Evolutionary conservation across 352 stramenopile species (phyloP), one percentile per base, ranked within the genome.

Genomic region (Phytophthora foliorum): DNA sequence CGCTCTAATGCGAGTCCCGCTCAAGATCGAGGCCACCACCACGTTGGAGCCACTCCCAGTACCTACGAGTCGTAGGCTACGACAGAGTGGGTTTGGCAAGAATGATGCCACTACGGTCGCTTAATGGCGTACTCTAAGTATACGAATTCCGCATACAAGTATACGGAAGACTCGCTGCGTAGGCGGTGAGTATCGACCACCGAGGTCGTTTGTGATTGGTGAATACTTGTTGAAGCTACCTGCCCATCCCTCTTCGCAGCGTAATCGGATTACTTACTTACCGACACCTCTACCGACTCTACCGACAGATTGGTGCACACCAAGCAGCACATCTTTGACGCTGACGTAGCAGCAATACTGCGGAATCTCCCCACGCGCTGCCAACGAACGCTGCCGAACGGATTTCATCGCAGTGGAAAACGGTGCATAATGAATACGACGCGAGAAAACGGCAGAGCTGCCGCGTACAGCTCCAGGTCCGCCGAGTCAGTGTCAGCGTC

Each of bases 301-400:
- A 46, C 55, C 54, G 42, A 44, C 42, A 63, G 8, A 38, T 25
- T 51, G 22, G 42, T 25, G n/a, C n/a, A 49, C 51, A 68, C 60
- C 51, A 63, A 63, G 61, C 52, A 57, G 51, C 61, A 48, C 53
- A 67, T 61, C 50, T 60, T 67, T 67, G 59, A 39, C 50, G 31
- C 59, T 44, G 32, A 13, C 21, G 24, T 10, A 22, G 24, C 48
- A 44, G 25, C 25, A 49, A 31, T 54, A 21, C 29, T n/a, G 46
- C 25, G 17, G 52, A 19, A 59, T n/a, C 56, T 24, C 39, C 46
- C 34, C 17, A 7, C 41, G 46, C 42, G 49, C 48, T 38, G 58
- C 21, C 29, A 7, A 0, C 13, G 21, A 22, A 9, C 51, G 39
- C 49, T n/a, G 17, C 24, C 0, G 39, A 54, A 34, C 6, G 32